Evolutionary conservation across 2,329 filamentous ascomycete genomes (phyloP).

Genomic region (Penicillium sp.): DNA sequence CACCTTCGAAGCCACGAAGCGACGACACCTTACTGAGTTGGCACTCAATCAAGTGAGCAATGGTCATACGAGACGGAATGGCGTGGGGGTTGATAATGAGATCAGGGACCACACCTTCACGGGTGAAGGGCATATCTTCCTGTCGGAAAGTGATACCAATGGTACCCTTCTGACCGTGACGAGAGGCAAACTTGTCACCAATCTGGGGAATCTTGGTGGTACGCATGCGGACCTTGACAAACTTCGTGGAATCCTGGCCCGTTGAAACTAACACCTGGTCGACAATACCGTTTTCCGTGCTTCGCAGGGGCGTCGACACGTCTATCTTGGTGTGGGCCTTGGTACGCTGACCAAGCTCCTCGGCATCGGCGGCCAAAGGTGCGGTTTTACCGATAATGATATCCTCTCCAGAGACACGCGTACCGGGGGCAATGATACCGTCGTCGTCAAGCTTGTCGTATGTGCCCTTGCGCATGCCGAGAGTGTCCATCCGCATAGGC

Average conservation of each 20-base stretch:
- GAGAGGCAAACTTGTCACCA: conserved; percentile 98
- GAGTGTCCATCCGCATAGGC: conserved; percentile 81
- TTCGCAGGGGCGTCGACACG: conserved; percentile 89
- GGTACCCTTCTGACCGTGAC: conserved; percentile 98
- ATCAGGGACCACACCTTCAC: conserved; percentile 88
- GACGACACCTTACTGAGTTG: conserved; percentile 94
- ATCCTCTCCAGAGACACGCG: conserved; percentile 94
- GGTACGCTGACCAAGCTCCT: conserved; percentile 90
- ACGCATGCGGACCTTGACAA: conserved; percentile 95
- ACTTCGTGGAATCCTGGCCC: conserved; percentile 89
- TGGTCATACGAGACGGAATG: conserved; percentile 99
- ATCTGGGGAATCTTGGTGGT: conserved; percentile 99
- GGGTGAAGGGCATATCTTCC: conserved; percentile 98
- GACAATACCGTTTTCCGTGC: conserved; percentile 95
- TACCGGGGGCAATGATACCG: conserved; percentile 89
- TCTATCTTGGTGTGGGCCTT: conserved; percentile 90
- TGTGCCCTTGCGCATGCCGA: conserved; percentile 90
- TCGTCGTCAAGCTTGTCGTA: conserved; percentile 98
- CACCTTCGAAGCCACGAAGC: conserved; percentile 90
- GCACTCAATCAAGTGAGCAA: conserved; percentile 99
- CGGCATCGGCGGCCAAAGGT: conserved; percentile 86
- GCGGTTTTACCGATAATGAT: conserved; percentile 99
- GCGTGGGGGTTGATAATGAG: conserved; percentile 99
- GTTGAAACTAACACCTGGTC: conserved; percentile 93
- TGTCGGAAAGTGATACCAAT: conserved; percentile 98